Conservation (phyloP, 148 eudicot genomes). For the Persicaria tinctoria region DNA sequence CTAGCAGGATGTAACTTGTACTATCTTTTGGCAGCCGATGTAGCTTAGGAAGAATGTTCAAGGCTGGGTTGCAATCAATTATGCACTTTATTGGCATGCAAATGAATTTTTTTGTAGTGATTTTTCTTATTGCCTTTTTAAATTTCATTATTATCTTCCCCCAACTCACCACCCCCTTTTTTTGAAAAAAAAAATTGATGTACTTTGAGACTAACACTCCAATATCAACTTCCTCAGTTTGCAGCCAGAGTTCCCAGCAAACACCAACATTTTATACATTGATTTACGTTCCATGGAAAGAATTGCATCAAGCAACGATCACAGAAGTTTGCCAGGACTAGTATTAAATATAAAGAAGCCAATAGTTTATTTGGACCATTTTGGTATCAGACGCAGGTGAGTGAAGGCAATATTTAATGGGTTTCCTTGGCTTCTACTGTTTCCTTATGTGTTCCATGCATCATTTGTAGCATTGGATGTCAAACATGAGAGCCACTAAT, state of each 20-base stretch:
- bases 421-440: background rate
- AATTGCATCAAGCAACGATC: slow-evolving; percentile 59
- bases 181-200: background rate
- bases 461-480: background rate
- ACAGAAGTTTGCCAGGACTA: slow-evolving; percentile 85
- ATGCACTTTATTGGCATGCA: background rate
- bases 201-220: slow-evolving; percentile 7
- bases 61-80: background rate
- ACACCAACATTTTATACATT: slow-evolving; percentile 89
- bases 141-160: background rate
- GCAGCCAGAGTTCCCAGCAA: slow-evolving; percentile 88
- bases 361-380: slow-evolving; percentile 64
- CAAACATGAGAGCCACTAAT: background rate
- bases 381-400: slow-evolving; percentile 76
- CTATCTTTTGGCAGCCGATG: background rate
- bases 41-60: background rate
- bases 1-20: background rate
- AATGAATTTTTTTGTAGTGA: background rate
- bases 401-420: background rate
- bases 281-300: slow-evolving; percentile 84
- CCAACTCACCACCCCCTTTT: background rate
- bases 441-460: background rate
- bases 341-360: slow-evolving; percentile 82
- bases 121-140: background rate
- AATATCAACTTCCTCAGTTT: slow-evolving; percentile 42